A percentile compares a stretch with the other conserved stretches of the same genome.
These are phyloP conservation scores for Physaria fendleri DNA, from an alignment of 345 rosid species.

Conservation along the genomic window DNA sequence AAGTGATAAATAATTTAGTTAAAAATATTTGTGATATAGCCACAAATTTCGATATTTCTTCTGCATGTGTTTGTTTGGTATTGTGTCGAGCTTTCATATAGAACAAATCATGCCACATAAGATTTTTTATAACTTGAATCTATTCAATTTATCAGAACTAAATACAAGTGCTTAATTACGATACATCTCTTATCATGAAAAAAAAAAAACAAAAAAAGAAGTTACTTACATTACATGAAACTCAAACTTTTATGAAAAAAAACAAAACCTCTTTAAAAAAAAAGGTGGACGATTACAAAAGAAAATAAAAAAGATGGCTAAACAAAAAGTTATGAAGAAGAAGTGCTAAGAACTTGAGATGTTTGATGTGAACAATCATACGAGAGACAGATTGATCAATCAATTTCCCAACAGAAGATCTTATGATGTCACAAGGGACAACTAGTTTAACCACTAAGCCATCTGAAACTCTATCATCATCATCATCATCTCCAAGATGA, in stretches of 20 bases:
- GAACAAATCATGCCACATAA: background rate
- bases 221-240: background rate
- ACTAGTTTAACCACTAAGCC: background rate
- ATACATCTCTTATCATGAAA: background rate
- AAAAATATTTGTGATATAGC: too few relatives aligned
- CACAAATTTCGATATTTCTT: too few relatives aligned
- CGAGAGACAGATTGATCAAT: background rate
- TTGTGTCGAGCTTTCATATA: background rate
- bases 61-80: background rate
- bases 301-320: slow-evolving; percentile 1
- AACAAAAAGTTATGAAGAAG: slow-evolving; percentile 13
- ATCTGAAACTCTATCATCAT: slow-evolving; percentile 4
- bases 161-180: background rate
- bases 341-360: slow-evolving; percentile 4
- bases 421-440: slow-evolving; percentile 9
- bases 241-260: background rate
- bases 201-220: too few relatives aligned
- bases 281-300: background rate
- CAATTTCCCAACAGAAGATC: background rate
- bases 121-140: background rate
- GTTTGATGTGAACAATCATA: slow-evolving; percentile 14
- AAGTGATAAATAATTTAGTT: too few relatives aligned
- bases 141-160: background rate
- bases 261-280: background rate
- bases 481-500: background rate